Percentiles rank a stretch among this genome's conserved stretches.
Evolutionary conservation across 306 rosid genomes (phyloP).

Genomic region (Corylus heterophylla): DNA sequence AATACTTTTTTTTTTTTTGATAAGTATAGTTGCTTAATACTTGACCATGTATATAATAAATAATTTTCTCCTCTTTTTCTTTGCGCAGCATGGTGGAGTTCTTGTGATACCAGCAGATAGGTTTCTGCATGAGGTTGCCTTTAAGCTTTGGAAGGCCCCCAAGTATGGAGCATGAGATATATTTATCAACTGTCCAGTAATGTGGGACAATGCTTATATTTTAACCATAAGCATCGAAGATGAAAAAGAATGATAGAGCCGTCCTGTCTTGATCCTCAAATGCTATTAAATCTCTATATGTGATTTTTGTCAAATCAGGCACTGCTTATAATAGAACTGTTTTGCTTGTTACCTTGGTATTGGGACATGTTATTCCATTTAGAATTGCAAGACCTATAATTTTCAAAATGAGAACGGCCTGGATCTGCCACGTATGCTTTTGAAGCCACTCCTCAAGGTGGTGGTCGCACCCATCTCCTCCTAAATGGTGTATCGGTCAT

Average conservation of each 20-base stretch:
- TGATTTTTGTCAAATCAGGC: not conserved
- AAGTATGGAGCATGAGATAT: constrained; percentile 83
- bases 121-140: constrained; percentile 89
- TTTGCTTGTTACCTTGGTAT: not conserved
- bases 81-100: constrained; percentile 71
- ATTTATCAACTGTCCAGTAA: not conserved
- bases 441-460: too few relatives aligned
- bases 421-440: too few relatives aligned
- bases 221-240: not conserved
- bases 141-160: constrained; percentile 98
- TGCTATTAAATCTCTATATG: not conserved
- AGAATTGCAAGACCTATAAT: too few relatives aligned
- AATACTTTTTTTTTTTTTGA: too few relatives aligned
- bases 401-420: too few relatives aligned
- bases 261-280: not conserved
- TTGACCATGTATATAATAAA: not conserved
- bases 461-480: too few relatives aligned
- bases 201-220: not conserved
- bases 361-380: not conserved
- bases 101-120: constrained; percentile 91
- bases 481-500: too few relatives aligned
- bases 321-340: not conserved
- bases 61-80: not conserved
- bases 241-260: not conserved
- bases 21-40: not conserved